Evolutionary conservation across 495 filamentous ascomycete species (phyloP).

Genomic region (Penicillium manginii): DNA sequence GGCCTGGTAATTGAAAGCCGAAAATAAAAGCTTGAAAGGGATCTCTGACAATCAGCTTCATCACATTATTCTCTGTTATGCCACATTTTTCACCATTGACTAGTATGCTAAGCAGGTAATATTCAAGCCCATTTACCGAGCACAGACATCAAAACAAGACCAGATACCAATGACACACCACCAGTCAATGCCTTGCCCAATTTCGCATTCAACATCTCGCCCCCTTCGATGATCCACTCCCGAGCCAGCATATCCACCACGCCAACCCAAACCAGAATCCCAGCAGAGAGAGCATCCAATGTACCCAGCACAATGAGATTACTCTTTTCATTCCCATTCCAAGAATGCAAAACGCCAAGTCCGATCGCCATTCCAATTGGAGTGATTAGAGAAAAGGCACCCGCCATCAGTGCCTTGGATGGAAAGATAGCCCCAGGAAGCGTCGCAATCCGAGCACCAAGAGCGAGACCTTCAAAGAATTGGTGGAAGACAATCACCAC

Average conservation of each 20-base stretch:
- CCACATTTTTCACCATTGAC: neutral
- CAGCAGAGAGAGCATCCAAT: slow-evolving; percentile 50
- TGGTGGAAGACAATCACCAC: slow-evolving; percentile 79
- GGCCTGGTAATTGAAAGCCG: too few relatives aligned
- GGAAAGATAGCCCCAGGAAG: slow-evolving; percentile 55
- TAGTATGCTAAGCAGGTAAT: neutral
- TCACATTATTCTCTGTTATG: too few relatives aligned
- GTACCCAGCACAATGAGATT: slow-evolving; percentile 47
- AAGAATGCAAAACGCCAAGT: slow-evolving; percentile 44
- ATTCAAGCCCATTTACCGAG: slow-evolving; percentile 51
- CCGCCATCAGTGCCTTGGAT: slow-evolving; percentile 43
- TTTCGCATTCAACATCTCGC: slow-evolving; percentile 42
- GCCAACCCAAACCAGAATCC: slow-evolving; percentile 51
- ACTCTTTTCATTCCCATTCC: slow-evolving; percentile 40
- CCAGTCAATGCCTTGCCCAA: slow-evolving; percentile 36
- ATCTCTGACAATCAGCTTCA: too few relatives aligned
- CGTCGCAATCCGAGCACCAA: slow-evolving; percentile 74
- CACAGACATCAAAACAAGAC: slow-evolving; percentile 45
- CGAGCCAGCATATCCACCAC: slow-evolving; percentile 51
- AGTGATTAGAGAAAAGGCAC: slow-evolving; percentile 44
- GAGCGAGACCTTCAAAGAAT: slow-evolving; percentile 67
- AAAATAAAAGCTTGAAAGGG: too few relatives aligned
- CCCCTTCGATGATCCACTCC: slow-evolving; percentile 49
- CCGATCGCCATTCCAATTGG: slow-evolving; percentile 53
- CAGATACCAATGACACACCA: slow-evolving; percentile 36